phyloP scores from a whole-genome alignment of 352 stramenopile genomes.

The Pythium utonaiense region DNA sequence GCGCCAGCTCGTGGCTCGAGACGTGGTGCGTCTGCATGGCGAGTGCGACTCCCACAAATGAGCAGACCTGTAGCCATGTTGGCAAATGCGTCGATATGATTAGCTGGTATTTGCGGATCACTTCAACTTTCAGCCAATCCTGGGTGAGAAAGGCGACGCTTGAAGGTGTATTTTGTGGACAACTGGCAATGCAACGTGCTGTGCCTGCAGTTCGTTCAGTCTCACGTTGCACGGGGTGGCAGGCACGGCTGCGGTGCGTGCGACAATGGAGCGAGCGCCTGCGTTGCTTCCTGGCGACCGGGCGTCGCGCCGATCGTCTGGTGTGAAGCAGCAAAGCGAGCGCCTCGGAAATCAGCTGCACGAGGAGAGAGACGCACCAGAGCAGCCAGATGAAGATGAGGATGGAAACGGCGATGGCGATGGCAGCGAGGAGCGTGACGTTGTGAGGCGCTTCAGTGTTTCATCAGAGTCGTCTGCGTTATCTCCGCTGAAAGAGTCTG shows the following conservation, averaged over 20 bases:
- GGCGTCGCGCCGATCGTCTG: neutral
- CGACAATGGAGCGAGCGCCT: neutral
- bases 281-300: neutral
- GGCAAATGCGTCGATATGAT: neutral
- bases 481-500: neutral
- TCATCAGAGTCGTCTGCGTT: neutral
- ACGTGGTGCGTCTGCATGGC: conserved; percentile 21
- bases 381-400: neutral
- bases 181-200: too few relatives aligned
- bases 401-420: neutral
- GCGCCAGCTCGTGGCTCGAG: conserved; percentile 44
- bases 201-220: too few relatives aligned
- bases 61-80: conserved; percentile 18
- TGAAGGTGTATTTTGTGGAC: neutral
- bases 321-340: neutral
- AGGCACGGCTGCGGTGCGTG: neutral
- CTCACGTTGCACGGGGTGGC: too few relatives aligned
- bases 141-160: neutral
- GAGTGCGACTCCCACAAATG: too few relatives aligned
- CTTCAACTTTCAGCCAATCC: conserved; percentile 7
- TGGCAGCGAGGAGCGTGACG: neutral
- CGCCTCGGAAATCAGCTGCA: neutral
- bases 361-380: neutral
- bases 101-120: conserved; percentile 15
- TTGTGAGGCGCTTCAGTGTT: neutral